Base-by-base conservation (phyloP, 441 rosid genomes). In the Manihot esculenta region DNA sequence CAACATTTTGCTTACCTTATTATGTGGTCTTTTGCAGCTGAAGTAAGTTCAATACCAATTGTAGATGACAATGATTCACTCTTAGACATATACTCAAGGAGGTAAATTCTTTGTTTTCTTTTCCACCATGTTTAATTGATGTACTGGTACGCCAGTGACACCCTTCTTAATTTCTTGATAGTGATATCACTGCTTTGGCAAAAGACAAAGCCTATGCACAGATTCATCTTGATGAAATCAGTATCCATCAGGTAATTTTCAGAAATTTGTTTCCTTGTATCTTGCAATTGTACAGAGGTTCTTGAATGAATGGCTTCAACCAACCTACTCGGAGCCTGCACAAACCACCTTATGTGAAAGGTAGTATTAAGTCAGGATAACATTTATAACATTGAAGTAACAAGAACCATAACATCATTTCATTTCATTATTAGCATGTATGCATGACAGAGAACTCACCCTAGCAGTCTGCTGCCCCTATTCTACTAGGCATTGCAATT, bases 131-230 rank as follows among this genome's bases (percentile, higher is more conserved):
- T 48, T 45, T 59, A n/a, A 12, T 20, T 10, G 27, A 23, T 24
- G 8, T 21, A 30, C 23, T 13, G 26, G 18, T 54, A n/a, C n/a
- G 51, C 23, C 65, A 44, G 4, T 71, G 51, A 71, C 57, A 50
- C 44, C 24, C 33, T 45, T 33, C 8, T n/a, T 23, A 35, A 49
- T 18, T 35, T 23, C 15, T 65, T 72, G 56, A 58, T 87, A 96
- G 99, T 84, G 99, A 96, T 76, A 96, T 96, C 77, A 94, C 98
- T 33, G 92, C 99, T 66, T 78, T 96, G 86, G 98, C 98, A 47
- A 96, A 87, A 86, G 97, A 94, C 79, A 92, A 84, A 76, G 98
- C 91, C 20, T 96, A 96, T 74, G 83, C 99, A 42, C 97, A 88
- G 81, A 84, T 96, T 83, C 91, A 75, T 84, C 96, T 96, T 33